phyloP scores from a whole-genome alignment of 2,329 filamentous ascomycete genomes.

The Alternaria brassicicola region DNA sequence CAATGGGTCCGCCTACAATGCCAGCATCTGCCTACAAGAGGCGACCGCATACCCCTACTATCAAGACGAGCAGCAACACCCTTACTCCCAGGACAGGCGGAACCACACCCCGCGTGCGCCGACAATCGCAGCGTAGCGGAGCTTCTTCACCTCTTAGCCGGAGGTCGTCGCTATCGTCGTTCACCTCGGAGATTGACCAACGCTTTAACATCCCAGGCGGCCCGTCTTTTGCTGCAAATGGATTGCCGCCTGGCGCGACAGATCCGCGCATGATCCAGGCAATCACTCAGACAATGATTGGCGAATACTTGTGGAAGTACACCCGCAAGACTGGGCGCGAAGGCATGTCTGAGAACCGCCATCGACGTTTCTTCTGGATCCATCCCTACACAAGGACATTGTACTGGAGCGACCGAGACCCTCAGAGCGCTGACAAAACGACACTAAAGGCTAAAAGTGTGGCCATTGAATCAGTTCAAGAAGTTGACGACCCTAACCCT shows the following conservation, averaged over 20 bases:
- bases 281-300: constrained; percentile 99
- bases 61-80: constrained; percentile 51
- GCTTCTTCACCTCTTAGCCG: constrained; percentile 62
- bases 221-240: constrained; percentile 57
- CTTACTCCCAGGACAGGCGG: constrained; percentile 55
- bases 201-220: constrained; percentile 74
- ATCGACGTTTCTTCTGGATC: constrained; percentile 98
- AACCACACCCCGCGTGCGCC: constrained; percentile 61
- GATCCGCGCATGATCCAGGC: constrained; percentile 99
- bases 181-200: constrained; percentile 89
- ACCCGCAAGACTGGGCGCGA: constrained; percentile 91
- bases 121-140: constrained; percentile 54
- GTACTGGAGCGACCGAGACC: constrained; percentile 95
- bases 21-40: constrained; percentile 75
- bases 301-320: constrained; percentile 99
- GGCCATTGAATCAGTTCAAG: constrained; percentile 87
- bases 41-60: constrained; percentile 49
- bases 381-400: constrained; percentile 95
- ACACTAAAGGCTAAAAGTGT: constrained; percentile 88
- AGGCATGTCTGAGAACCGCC: constrained; percentile 85
- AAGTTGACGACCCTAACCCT: constrained; percentile 92
- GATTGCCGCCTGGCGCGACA: constrained; percentile 70
- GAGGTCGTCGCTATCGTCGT: constrained; percentile 90
- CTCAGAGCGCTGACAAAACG: constrained; percentile 74
- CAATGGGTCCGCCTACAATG: constrained; percentile 84